Percentiles rank a stretch among this genome's conserved stretches.
phyloP scores from a whole-genome alignment of 1,284 basidiomycete genomes.

The Cutaneotrichosporon mucoides region DNA sequence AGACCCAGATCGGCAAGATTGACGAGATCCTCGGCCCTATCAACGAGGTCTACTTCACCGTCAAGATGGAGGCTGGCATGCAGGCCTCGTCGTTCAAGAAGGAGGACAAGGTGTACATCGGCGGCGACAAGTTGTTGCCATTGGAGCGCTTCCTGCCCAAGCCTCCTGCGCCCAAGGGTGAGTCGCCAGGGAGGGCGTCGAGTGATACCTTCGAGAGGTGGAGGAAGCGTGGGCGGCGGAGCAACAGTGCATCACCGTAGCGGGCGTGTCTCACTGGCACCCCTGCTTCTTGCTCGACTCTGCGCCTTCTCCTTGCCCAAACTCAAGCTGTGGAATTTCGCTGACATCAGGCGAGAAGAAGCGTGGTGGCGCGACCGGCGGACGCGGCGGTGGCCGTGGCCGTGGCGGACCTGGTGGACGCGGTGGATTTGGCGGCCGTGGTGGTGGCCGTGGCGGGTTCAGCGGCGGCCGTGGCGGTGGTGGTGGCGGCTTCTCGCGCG shows the following conservation, averaged over 20 bases:
- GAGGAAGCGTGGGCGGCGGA: no score
- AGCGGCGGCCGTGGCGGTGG: slow-evolving; percentile 10
- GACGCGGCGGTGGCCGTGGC: slow-evolving; percentile 6
- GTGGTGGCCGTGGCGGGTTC: slow-evolving; percentile 15
- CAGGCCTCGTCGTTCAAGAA: slow-evolving; percentile 92
- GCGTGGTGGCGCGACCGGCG: slow-evolving; percentile 4
- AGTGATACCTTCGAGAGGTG: no score
- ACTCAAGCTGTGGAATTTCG: background rate
- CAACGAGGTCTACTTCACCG: slow-evolving; percentile 97
- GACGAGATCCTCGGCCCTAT: slow-evolving; percentile 85
- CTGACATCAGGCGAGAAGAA: slow-evolving; percentile 12
- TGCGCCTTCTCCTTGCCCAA: no score
- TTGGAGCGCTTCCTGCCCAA: slow-evolving; percentile 97
- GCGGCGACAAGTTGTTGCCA: slow-evolving; percentile 90
- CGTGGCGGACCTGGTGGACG: slow-evolving; percentile 13
- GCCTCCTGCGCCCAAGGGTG: slow-evolving; percentile 67
- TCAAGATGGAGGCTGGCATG: slow-evolving; percentile 97
- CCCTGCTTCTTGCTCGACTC: no score
- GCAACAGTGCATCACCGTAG: no score
- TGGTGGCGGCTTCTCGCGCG: slow-evolving; percentile 17
- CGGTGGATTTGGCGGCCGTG: slow-evolving; percentile 11
- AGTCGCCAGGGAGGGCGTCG: slow-evolving; percentile 19
- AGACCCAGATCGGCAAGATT: slow-evolving; percentile 87
- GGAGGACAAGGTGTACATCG: slow-evolving; percentile 94
- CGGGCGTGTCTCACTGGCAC: no score